These are phyloP conservation scores for Fusarium ambrosium DNA, from an alignment of 2,329 filamentous ascomycete genomes.

Conservation along the genomic window DNA sequence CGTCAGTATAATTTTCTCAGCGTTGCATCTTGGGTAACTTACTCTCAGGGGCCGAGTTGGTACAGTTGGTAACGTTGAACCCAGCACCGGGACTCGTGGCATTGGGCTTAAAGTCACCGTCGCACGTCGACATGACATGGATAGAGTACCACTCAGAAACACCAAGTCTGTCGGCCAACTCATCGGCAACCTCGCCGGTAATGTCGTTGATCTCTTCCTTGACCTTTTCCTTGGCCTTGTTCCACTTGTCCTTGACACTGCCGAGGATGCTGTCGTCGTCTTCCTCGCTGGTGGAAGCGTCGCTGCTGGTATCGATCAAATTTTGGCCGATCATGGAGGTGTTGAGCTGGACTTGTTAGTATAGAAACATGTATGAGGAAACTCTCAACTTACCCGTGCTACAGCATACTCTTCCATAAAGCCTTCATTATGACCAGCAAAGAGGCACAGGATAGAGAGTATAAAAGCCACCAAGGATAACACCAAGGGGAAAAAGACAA, in stretches of 20 bases:
- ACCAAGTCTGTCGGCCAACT: constrained; percentile 59
- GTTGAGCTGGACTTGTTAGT: constrained; percentile 50
- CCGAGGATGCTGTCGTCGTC: constrained; percentile 47
- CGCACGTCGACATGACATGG: constrained; percentile 62
- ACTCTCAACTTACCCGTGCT: constrained; percentile 51
- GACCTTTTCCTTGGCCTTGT: constrained; percentile 52
- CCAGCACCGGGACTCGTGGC: constrained; percentile 53
- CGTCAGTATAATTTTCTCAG: not conserved
- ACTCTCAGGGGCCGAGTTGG: constrained; percentile 56
- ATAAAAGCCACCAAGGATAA: constrained; percentile 56
- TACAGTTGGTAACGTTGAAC: constrained; percentile 62
- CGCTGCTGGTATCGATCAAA: constrained; percentile 42
- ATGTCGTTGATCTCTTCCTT: constrained; percentile 57
- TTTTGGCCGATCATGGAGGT: constrained; percentile 56
- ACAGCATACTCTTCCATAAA: constrained; percentile 61
- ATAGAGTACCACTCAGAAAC: constrained; percentile 66
- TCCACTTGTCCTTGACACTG: constrained; percentile 46
- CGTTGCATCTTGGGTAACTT: constrained; percentile 29
- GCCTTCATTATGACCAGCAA: constrained; percentile 56
- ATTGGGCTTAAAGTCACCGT: constrained; percentile 62
- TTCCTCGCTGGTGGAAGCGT: constrained; percentile 45
- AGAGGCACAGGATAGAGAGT: constrained; percentile 56
- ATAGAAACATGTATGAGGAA: too few species aligned
- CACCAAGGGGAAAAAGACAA: constrained; percentile 54
- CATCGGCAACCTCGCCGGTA: constrained; percentile 55